These are phyloP conservation scores for Paramecium tetraurelia DNA, from an alignment of 73 alveolate genomes.

Conservation along the genomic window DNA sequence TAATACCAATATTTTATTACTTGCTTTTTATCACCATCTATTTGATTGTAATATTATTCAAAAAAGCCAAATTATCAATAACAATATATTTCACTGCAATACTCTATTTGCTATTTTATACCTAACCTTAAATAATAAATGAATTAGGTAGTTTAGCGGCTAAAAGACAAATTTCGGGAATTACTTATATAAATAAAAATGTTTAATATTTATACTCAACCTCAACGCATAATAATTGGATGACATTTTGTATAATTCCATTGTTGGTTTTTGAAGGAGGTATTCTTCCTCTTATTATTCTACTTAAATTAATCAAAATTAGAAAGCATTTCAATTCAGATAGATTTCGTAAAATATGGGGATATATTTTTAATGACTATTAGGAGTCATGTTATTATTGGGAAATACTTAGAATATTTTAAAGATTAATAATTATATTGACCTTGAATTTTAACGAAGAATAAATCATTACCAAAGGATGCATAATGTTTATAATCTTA, in stretches of 20 bases:
- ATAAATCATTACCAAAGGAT: background rate
- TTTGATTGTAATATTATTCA: background rate
- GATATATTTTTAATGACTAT: constrained; percentile 10
- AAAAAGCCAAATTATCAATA: background rate
- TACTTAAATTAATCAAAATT: background rate
- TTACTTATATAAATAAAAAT: background rate
- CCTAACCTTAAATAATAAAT: background rate
- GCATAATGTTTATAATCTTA: background rate
- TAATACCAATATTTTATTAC: background rate
- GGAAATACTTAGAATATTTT: constrained; percentile 9
- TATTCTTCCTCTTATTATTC: background rate
- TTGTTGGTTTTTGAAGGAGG: background rate
- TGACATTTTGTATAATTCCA: background rate
- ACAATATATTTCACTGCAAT: background rate
- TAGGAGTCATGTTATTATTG: background rate
- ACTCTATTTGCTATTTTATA: background rate
- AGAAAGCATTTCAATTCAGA: background rate
- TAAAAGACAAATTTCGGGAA: background rate
- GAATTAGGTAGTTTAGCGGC: background rate
- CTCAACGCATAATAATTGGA: background rate
- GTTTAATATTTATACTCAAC: background rate
- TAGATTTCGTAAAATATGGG: background rate
- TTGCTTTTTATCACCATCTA: background rate
- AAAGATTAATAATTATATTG: background rate
- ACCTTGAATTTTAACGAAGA: background rate